Evolutionary conservation across 352 stramenopile genomes (phyloP).

Genomic region (Pythium folliculosum): DNA sequence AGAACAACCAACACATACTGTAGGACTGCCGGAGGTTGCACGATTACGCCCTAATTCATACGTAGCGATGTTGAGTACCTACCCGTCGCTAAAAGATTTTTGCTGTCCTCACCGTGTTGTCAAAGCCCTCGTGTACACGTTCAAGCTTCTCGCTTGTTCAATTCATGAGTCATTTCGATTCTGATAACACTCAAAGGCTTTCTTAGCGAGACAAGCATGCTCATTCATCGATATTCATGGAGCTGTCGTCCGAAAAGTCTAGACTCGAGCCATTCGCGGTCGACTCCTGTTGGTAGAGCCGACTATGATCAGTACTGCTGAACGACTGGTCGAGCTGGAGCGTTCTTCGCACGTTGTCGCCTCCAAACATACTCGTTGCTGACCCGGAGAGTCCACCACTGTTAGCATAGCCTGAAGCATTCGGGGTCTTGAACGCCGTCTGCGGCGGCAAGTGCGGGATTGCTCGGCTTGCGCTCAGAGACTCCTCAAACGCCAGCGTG

Average conservation of each 20-base stretch:
- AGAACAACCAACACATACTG: too few relatives aligned
- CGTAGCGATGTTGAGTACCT: too few relatives aligned
- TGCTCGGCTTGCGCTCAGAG: constrained; percentile 42
- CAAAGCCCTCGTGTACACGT: too few relatives aligned
- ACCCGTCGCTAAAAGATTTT: too few relatives aligned
- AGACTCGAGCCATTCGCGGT: constrained; percentile 53
- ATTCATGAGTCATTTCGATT: too few relatives aligned
- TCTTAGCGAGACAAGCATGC: neutral
- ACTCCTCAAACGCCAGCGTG: constrained; percentile 77
- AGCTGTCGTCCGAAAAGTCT: constrained; percentile 78
- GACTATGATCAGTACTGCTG: constrained; percentile 72
- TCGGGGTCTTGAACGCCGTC: constrained; percentile 13
- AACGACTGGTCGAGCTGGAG: constrained; percentile 64
- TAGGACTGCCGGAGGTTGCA: too few relatives aligned
- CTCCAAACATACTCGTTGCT: neutral
- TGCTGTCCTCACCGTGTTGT: too few relatives aligned
- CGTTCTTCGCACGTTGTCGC: constrained; percentile 39
- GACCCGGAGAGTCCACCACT: neutral
- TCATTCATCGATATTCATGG: constrained; percentile 72
- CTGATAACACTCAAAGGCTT: neutral
- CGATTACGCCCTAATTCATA: too few relatives aligned
- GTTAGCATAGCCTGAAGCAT: too few relatives aligned
- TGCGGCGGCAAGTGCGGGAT: constrained; percentile 13
- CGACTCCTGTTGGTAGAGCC: constrained; percentile 34
- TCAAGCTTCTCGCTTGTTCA: too few relatives aligned